Conservation (phyloP, 176 grass and related monocot genomes). For the Coix lacrymajobi region DNA sequence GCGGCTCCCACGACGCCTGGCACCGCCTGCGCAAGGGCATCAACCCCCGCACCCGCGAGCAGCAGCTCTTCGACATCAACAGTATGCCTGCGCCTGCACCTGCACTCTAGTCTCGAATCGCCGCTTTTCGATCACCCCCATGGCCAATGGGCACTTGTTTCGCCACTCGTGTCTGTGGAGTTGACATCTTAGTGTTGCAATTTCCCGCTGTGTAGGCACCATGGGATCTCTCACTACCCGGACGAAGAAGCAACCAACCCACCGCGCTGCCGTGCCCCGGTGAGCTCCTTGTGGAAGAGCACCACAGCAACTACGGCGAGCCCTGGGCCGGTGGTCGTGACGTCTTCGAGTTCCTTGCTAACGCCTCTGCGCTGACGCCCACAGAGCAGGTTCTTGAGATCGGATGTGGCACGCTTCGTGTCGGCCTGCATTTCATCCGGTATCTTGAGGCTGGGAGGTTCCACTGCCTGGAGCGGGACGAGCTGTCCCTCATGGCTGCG, state of each 20-base stretch:
- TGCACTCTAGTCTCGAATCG: not conserved
- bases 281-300: conserved; percentile 90
- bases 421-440: conserved; percentile 85
- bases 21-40: conserved; percentile 89
- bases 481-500: conserved; percentile 81
- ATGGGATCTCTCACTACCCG: conserved; percentile 82
- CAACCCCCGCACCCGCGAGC: conserved; percentile 78
- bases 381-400: conserved; percentile 74
- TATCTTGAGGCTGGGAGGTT: conserved; percentile 67
- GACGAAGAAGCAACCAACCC: conserved; percentile 49
- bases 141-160: not conserved
- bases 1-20: conserved; percentile 41
- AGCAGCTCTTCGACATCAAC: conserved; percentile 79
- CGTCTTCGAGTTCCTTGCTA: conserved; percentile 81
- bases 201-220: conserved; percentile 40
- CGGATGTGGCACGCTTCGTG: conserved; percentile 88
- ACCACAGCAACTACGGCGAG: conserved; percentile 96
- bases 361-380: conserved; percentile 38
- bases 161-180: not conserved
- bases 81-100: conserved; percentile 32
- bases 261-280: conserved; percentile 66
- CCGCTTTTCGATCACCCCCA: not conserved
- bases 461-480: conserved; percentile 91
- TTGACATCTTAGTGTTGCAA: conserved; percentile 6
- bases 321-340: conserved; percentile 85